Evolutionary conservation across 139 green algal genomes (phyloP), one percentile per base, ranked within the genome.

Genomic region (Coelastrella sp.): DNA sequence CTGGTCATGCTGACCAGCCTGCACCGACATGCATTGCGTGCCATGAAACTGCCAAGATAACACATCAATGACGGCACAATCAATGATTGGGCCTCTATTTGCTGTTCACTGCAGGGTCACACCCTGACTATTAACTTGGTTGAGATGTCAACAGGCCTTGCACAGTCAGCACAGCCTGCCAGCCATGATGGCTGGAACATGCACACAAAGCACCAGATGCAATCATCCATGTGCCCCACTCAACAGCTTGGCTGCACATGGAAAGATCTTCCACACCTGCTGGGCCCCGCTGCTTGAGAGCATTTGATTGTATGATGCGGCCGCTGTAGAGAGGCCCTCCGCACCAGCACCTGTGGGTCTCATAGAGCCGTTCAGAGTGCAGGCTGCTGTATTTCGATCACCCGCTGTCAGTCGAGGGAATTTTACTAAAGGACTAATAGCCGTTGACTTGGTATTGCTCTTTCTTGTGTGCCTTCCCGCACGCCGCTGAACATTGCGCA

Each of bases 281-380:
- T 76, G 68, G 19, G 15, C 19, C 8, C 17, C 68, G 15, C 7
- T 76, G 68, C 24, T 76, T 17, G 68, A 24, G 8, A 76, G 17
- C 68, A 76, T 76, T 24, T 76, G 68, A 25, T 76, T 76, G 68
- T 76, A 76, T 76, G 63, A 70, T 15, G 49, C 78, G 11, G 78
- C 78, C 11, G 49, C 78, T 59, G 49, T 7, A 59, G 49, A 20
- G 10, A 83, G 14, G 24, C 35, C 78, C 8, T 17, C 78, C 76
- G 49, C 10, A n/a, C 14, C 49, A 10, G 19, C 68, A 11, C 7
- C 19, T n/a, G 68, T 24, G 24, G 68, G 68, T 25, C 68, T 76
- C 68, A 76, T 61, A 60, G 7, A 24, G 24, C 8, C 7, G 15
- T 19, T 76, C n/a, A 76, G 24, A n/a, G 68, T 24, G 17, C 10